Conservation (phyloP, 1,284 basidiomycete genomes). For the Irpex lacteus region DNA sequence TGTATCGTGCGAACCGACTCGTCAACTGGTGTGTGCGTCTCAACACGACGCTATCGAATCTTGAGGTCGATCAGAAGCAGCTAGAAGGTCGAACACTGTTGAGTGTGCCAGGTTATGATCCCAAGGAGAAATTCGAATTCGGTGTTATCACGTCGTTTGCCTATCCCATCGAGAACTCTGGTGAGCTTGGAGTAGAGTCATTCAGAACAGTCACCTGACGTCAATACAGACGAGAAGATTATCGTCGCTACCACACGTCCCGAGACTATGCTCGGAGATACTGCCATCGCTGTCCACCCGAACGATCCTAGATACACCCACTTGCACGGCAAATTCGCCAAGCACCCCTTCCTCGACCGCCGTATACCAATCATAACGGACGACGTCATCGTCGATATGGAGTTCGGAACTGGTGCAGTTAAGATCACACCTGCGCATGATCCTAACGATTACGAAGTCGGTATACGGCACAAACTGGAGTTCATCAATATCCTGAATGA, state of each 20-base stretch:
- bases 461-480: conserved; percentile 83
- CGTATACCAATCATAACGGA: conserved; percentile 91
- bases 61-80: conserved; percentile 96
- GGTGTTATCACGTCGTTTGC: conserved; percentile 96
- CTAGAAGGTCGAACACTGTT: conserved; percentile 87
- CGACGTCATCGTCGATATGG: conserved; percentile 82
- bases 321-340: conserved; percentile 90
- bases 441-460: conserved; percentile 96
- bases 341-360: conserved; percentile 90
- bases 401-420: conserved; percentile 97
- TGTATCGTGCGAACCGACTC: conserved; percentile 96
- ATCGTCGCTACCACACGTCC: conserved; percentile 97
- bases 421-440: conserved; percentile 99
- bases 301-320: conserved; percentile 93
- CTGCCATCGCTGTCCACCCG: conserved; percentile 96
- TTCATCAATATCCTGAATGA: conserved; percentile 98
- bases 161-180: conserved; percentile 86
- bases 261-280: conserved; percentile 99
- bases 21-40: conserved; percentile 98
- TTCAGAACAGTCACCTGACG: neutral
- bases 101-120: conserved; percentile 91
- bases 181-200: conserved; percentile 29
- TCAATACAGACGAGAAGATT: conserved; percentile 76
- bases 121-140: conserved; percentile 95
- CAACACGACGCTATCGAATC: conserved; percentile 95